A percentile compares a stretch with the other conserved stretches of the same genome.
Conservation (phyloP, 129 eudicot genomes). For the Chrysanthemum seticuspe region DNA sequence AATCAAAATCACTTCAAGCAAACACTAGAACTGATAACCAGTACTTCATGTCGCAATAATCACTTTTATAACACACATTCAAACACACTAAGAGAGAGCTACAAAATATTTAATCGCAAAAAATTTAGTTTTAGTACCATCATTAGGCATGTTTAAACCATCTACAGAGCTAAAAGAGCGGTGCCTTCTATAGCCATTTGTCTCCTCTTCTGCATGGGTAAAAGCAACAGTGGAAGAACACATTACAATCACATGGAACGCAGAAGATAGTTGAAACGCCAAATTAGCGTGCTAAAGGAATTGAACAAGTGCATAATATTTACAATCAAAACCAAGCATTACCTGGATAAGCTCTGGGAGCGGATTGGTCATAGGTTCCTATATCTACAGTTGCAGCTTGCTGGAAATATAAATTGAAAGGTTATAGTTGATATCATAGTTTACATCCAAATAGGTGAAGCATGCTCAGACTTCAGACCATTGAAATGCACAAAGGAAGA, state of each 20-base stretch:
- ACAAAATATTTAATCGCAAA: neutral
- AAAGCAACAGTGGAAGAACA: slow-evolving; percentile 17
- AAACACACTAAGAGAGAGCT: neutral
- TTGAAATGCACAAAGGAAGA: slow-evolving; percentile 5
- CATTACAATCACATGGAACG: slow-evolving; percentile 21
- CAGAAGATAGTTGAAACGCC: slow-evolving; percentile 9
- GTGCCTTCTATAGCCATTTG: slow-evolving; percentile 51
- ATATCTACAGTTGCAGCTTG: slow-evolving; percentile 81
- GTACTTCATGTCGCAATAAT: neutral
- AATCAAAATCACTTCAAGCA: neutral
- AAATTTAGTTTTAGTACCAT: slow-evolving; percentile 42
- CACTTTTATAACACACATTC: neutral
- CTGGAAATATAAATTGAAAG: slow-evolving; percentile 28
- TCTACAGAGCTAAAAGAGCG: slow-evolving; percentile 62
- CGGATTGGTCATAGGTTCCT: slow-evolving; percentile 80
- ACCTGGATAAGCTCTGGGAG: slow-evolving; percentile 63
- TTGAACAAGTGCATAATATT: slow-evolving; percentile 8
- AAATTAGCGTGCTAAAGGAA: neutral
- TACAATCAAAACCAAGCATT: slow-evolving; percentile 14
- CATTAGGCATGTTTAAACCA: slow-evolving; percentile 45
- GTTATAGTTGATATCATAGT: slow-evolving; percentile 21
- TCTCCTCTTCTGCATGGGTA: slow-evolving; percentile 49
- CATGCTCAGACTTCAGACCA: neutral
- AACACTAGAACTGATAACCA: neutral
- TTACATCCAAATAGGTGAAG: slow-evolving; percentile 10